Conservation (phyloP, 306 rosid species). For the Dryas alaskensis region DNA sequence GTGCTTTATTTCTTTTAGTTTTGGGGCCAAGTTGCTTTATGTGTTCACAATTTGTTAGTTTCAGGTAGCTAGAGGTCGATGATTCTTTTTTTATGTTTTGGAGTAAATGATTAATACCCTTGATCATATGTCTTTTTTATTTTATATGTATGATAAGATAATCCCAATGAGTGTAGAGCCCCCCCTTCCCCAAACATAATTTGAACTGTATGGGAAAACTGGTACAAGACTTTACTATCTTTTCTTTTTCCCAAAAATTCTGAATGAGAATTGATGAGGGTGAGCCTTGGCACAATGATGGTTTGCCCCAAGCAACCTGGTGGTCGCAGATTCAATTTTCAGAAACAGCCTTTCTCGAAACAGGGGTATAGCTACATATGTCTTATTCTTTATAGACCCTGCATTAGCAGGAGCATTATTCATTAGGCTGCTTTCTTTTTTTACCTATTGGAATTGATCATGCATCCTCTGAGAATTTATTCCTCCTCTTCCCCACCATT, state of each 20-base stretch:
- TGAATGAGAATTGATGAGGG: background rate
- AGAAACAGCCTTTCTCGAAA: too few relatives aligned
- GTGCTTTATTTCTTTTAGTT: background rate
- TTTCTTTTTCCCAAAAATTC: background rate
- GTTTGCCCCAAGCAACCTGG: too few relatives aligned
- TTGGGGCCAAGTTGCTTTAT: constrained; percentile 7
- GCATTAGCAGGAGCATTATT: too few relatives aligned
- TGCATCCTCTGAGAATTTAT: too few relatives aligned
- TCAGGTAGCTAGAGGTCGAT: background rate
- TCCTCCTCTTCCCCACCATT: too few relatives aligned
- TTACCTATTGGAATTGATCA: too few relatives aligned
- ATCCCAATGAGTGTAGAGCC: background rate
- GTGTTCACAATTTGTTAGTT: constrained; percentile 12
- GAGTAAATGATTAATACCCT: background rate
- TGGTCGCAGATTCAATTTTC: too few relatives aligned
- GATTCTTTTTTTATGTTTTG: background rate
- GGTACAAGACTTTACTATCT: background rate
- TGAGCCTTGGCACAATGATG: background rate
- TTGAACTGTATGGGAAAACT: background rate
- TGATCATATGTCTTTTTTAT: too few relatives aligned
- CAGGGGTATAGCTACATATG: too few relatives aligned
- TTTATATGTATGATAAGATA: too few relatives aligned
- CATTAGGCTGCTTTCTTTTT: too few relatives aligned
- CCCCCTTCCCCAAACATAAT: background rate
- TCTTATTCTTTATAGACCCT: too few relatives aligned